Percentiles rank a stretch among this genome's conserved stretches.
Evolutionary conservation across 768 basidiomycete species (phyloP).

Genomic region (Mrakia gelida): DNA sequence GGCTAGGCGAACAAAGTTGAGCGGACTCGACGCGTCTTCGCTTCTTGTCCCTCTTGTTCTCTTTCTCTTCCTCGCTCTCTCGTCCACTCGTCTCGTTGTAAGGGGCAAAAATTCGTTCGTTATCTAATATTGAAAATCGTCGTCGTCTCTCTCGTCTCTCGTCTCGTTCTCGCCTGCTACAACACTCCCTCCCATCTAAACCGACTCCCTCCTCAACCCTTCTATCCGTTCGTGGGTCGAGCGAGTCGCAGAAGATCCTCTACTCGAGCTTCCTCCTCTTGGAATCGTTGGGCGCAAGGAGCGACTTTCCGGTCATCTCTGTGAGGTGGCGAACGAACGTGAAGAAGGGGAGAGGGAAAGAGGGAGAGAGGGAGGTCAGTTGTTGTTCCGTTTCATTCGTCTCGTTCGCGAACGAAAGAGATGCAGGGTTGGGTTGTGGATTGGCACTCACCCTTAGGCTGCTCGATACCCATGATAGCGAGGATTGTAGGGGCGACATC

Average conservation of each 20-base stretch:
- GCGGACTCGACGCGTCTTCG: background rate
- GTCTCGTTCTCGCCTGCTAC: background rate
- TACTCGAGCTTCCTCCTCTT: conserved; percentile 19
- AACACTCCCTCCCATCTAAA: background rate
- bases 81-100: too few species aligned
- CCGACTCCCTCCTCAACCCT: background rate
- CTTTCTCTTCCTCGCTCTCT: background rate
- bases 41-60: background rate
- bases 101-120: background rate
- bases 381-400: too few species aligned
- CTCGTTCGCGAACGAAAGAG: too few species aligned
- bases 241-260: background rate
- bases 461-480: conserved; percentile 54
- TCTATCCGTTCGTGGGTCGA: background rate
- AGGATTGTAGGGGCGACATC: conserved; percentile 89
- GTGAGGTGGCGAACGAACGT: background rate
- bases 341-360: background rate
- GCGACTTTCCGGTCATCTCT: conserved; percentile 42
- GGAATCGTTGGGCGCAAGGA: conserved; percentile 32
- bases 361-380: too few species aligned
- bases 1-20: too few species aligned
- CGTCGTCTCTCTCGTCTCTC: background rate
- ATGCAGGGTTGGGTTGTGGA: too few species aligned
- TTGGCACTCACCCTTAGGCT: conserved; percentile 34
- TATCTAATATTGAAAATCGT: background rate